These are phyloP conservation scores for Tulasnella sp. DNA, from an alignment of 768 basidiomycete species.

Conservation along the genomic window DNA sequence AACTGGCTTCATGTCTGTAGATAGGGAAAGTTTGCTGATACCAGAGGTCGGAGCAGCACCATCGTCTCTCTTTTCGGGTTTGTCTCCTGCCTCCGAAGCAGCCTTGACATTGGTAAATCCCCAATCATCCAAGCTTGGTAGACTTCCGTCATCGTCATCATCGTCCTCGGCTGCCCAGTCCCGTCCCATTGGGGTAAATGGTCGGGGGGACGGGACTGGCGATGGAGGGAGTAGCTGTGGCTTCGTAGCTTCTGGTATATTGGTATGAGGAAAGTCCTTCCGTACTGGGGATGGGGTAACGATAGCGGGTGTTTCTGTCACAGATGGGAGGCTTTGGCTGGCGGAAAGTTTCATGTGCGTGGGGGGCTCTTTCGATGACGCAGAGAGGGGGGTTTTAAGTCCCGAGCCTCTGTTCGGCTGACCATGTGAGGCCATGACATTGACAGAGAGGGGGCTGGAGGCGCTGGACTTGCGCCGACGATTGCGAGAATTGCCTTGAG, in stretches of 20 bases:
- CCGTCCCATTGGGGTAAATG: constrained; percentile 2
- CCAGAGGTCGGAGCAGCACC: not conserved
- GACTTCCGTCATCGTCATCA: constrained; percentile 11
- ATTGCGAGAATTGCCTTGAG: not conserved
- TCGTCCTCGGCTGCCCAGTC: constrained; percentile 15
- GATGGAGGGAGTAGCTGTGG: no score
- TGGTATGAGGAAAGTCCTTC: no score
- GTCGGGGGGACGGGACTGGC: constrained; percentile 7
- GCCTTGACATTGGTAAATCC: not conserved
- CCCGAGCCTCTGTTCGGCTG: no score
- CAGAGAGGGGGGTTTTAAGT: no score
- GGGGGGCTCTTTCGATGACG: no score
- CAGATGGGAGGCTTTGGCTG: no score
- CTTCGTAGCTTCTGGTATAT: no score
- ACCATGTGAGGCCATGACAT: no score
- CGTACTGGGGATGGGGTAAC: no score
- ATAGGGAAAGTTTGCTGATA: not conserved
- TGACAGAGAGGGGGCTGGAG: not conserved
- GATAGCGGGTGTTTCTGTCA: no score
- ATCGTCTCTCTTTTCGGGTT: not conserved
- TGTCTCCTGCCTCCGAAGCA: constrained; percentile 11
- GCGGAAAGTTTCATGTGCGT: no score
- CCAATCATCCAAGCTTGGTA: constrained; percentile 14
- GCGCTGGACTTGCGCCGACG: not conserved
- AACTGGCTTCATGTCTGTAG: not conserved